Evolutionary conservation across 441 rosid genomes (phyloP), one percentile per base, ranked within the genome.

Genomic region (Brassica balearica): DNA sequence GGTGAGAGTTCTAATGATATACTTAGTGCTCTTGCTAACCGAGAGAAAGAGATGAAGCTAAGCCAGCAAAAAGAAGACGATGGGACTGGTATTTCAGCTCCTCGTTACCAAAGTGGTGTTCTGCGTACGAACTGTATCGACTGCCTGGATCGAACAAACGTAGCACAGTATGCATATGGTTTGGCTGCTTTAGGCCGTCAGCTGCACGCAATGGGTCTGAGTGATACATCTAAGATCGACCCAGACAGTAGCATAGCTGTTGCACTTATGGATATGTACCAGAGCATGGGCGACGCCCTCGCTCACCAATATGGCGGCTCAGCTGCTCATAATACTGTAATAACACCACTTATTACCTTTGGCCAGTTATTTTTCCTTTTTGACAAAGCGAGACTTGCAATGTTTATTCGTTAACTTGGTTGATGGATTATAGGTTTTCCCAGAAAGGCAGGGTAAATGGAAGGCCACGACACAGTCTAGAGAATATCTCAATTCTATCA

Each of bases 291-390:
- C 46, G 98, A 96, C 81, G 94, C 99, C 78, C 99, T 96, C 77
- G 97, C 99, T 43, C 99, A 92, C 69, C 99, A 96, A 77, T 96
- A 96, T 77, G 98, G 99, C 63, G 99, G 99, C 76, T 94, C 98
- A 81, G 98, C 97, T 76, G 99, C 99, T 79, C 98, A 96, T 77
- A 96, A 94, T 78, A 96, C 89, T 70, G 99, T 94, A 84, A 62
- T 75, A 68, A 71, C 66, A 41, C 80, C 61, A 62, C 63, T 70
- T 56, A 5, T 73, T 14, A 53, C 72, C 11, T 51, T 65, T 53
- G 53, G 74, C 58, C 15, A 69, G 56, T 69, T 75, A 74, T 7
- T 17, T 11, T 2, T 59, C 41, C 32, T 71, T 66, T 41, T 51
- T 15, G 46, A 43, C 65, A 65, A 11, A 58, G 36, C 43, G 41